These are phyloP conservation scores for Areca catechu DNA, from an alignment of 176 grass and related monocot species.

Conservation along the genomic window DNA sequence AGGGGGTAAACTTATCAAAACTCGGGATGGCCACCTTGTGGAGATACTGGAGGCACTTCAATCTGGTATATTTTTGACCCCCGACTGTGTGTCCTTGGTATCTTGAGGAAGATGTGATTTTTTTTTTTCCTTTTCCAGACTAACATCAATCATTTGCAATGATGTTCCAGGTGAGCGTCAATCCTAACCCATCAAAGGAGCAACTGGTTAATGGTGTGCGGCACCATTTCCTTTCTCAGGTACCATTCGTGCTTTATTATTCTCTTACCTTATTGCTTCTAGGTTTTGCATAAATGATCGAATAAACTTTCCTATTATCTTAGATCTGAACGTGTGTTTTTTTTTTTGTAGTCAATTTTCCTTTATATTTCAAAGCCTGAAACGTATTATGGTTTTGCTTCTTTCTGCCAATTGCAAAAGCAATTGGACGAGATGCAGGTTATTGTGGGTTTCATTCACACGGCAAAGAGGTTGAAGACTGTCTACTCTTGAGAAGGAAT, in stretches of 20 bases:
- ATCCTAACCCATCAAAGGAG: slow-evolving; percentile 62
- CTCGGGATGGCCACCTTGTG: slow-evolving; percentile 55
- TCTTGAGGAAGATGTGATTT: background rate
- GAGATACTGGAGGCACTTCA: slow-evolving; percentile 90
- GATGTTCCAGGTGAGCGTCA: slow-evolving; percentile 47
- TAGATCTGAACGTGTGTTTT: too few relatives aligned
- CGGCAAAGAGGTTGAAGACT: slow-evolving; percentile 54
- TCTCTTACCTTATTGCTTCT: too few relatives aligned
- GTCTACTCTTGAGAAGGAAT: background rate
- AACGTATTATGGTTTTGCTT: too few relatives aligned
- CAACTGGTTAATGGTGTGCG: slow-evolving; percentile 59
- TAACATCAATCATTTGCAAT: too few relatives aligned
- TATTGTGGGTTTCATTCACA: slow-evolving; percentile 55
- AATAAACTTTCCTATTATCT: too few relatives aligned
- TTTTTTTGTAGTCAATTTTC: too few relatives aligned
- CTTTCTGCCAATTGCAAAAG: slow-evolving; percentile 19
- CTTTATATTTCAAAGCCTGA: too few relatives aligned
- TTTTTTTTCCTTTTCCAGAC: background rate
- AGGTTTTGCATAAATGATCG: too few relatives aligned
- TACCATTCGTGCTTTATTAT: slow-evolving; percentile 1
- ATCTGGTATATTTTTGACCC: slow-evolving; percentile 41
- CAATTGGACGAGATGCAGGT: slow-evolving; percentile 80
- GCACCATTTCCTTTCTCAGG: slow-evolving; percentile 76
- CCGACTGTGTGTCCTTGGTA: background rate
- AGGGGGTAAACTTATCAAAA: slow-evolving; percentile 77